Conservation (phyloP, 2,329 filamentous ascomycete genomes). For the Paradendryphiella salina region DNA sequence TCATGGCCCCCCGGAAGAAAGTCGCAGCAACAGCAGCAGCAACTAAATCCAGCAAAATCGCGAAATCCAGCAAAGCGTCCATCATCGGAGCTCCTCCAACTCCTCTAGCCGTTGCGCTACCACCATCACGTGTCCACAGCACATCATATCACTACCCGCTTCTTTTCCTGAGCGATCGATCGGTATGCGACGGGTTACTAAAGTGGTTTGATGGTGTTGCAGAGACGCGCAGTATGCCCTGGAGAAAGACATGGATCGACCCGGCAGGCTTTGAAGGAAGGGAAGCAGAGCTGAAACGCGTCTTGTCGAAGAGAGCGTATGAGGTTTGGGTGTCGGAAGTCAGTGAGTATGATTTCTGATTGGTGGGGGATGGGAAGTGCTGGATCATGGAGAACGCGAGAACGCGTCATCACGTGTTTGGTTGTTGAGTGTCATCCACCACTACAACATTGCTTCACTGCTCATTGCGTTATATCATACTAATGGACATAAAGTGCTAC, state of each 20-base stretch:
- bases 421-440: background rate
- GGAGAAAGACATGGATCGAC: slow-evolving; percentile 61
- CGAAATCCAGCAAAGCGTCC: slow-evolving; percentile 1
- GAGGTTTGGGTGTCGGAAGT: slow-evolving; percentile 70
- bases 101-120: slow-evolving; percentile 20
- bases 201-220: slow-evolving; percentile 40
- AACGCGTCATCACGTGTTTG: slow-evolving; percentile 24
- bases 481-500: slow-evolving; percentile 53
- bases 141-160: slow-evolving; percentile 39
- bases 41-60: slow-evolving; percentile 8
- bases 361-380: background rate
- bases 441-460: background rate
- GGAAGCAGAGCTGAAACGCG: slow-evolving; percentile 40
- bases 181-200: slow-evolving; percentile 27
- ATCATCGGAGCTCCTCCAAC: slow-evolving; percentile 22
- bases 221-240: slow-evolving; percentile 43
- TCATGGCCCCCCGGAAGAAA: slow-evolving; percentile 23
- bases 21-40: slow-evolving; percentile 2
- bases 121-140: slow-evolving; percentile 34
- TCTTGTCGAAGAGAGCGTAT: slow-evolving; percentile 61
- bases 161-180: slow-evolving; percentile 25
- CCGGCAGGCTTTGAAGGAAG: slow-evolving; percentile 37
- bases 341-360: slow-evolving; percentile 43
- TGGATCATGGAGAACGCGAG: background rate
- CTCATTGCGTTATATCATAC: background rate